A percentile compares a stretch with the other conserved stretches of the same genome.
These are phyloP conservation scores for Serendipita vermifera DNA, from an alignment of 768 basidiomycete species.

Conservation along the genomic window DNA sequence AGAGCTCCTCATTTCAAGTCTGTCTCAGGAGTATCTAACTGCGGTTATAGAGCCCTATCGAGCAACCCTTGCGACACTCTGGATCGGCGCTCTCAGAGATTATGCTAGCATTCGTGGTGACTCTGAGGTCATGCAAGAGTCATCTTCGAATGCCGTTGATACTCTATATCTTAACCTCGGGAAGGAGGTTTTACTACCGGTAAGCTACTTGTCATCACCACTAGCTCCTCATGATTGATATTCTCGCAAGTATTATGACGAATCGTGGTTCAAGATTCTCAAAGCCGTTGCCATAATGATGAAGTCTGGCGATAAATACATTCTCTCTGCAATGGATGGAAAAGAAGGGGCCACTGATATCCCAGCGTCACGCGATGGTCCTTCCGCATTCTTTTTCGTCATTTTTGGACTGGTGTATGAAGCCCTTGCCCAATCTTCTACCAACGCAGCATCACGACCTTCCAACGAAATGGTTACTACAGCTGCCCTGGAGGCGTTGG, in stretches of 20 bases:
- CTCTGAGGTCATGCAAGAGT: constrained; percentile 70
- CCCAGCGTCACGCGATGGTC: constrained; percentile 37
- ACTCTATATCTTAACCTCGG: constrained; percentile 78
- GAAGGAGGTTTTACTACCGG: constrained; percentile 81
- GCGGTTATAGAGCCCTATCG: constrained; percentile 76
- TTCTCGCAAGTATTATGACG: constrained; percentile 64
- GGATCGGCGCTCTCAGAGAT: constrained; percentile 81
- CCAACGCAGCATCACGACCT: constrained; percentile 39
- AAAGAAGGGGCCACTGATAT: constrained; percentile 27
- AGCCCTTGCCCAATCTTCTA: constrained; percentile 53
- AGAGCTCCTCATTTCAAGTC: constrained; percentile 68
- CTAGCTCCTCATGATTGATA: not conserved
- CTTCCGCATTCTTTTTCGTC: constrained; percentile 72
- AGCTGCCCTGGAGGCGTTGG: constrained; percentile 62
- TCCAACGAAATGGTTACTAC: constrained; percentile 37
- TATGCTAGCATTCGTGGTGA: constrained; percentile 85
- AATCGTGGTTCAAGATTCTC: constrained; percentile 69
- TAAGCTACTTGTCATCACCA: constrained; percentile 29
- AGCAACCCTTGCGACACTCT: constrained; percentile 59
- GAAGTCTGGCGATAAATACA: constrained; percentile 50
- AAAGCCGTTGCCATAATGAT: constrained; percentile 76
- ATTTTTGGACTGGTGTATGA: constrained; percentile 93
- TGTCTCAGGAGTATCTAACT: constrained; percentile 58
- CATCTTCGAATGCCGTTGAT: constrained; percentile 61
- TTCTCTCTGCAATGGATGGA: constrained; percentile 75